phyloP scores from a whole-genome alignment of 805 yeast species.

The Teunomyces stri region DNA sequence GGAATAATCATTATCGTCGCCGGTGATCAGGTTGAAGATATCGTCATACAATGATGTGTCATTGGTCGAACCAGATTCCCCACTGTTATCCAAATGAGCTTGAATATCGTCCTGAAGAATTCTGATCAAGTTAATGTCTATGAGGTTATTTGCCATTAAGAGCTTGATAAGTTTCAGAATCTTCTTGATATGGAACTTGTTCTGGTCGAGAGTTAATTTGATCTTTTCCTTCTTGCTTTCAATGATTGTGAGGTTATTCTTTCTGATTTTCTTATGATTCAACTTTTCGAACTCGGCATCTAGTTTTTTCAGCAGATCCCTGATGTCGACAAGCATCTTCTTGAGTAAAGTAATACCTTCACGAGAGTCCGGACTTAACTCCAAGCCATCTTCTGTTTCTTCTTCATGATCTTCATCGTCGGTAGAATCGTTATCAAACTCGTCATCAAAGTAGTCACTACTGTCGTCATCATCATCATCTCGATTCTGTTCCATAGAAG shows the following conservation, averaged over 20 bases:
- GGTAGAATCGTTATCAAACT: constrained; percentile 22
- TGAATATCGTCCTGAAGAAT: constrained; percentile 40
- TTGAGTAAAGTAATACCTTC: constrained; percentile 34
- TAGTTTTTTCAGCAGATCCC: constrained; percentile 33
- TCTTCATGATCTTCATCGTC: constrained; percentile 13
- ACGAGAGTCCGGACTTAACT: constrained; percentile 30
- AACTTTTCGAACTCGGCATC: constrained; percentile 42
- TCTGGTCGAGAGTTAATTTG: constrained; percentile 26
- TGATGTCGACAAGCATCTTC: constrained; percentile 29
- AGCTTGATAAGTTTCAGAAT: constrained; percentile 29
- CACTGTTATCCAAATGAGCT: constrained; percentile 35
- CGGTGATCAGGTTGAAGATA: constrained; percentile 23
- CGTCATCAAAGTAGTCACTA: constrained; percentile 22
- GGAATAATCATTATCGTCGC: constrained; percentile 10
- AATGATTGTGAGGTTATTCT: constrained; percentile 32
- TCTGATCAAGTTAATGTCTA: constrained; percentile 29
- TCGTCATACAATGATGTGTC: constrained; percentile 44
- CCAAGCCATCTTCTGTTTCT: constrained; percentile 13
- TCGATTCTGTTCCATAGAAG: constrained; percentile 30
- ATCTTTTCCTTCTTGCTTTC: constrained; percentile 44
- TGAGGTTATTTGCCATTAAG: constrained; percentile 25
- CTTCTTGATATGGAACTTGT: constrained; percentile 38
- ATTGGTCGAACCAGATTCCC: constrained; percentile 36
- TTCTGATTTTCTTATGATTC: constrained; percentile 36
- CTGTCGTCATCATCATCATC: constrained; percentile 26